phyloP scores from a whole-genome alignment of 495 filamentous ascomycete genomes.

The Rhypophila decipiens region DNA sequence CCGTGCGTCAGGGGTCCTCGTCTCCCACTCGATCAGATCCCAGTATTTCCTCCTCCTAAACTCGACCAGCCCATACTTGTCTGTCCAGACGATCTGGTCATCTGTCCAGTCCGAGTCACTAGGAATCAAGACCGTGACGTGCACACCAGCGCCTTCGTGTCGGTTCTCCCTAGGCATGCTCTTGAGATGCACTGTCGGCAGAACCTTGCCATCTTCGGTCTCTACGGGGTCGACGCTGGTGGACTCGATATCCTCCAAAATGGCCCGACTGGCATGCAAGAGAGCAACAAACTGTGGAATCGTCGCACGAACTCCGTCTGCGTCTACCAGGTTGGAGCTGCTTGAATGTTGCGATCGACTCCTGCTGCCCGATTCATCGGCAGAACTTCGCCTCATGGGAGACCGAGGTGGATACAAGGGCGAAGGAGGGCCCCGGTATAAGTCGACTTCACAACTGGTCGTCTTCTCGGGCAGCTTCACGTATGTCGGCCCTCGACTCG shows the following conservation, averaged over 20 bases:
- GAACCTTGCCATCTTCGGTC: background rate
- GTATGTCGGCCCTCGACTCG: conserved; percentile 13
- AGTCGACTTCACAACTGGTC: background rate
- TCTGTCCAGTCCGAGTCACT: conserved; percentile 18
- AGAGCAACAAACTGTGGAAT: conserved; percentile 23
- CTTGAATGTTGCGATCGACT: background rate
- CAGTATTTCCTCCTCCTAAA: conserved; percentile 15
- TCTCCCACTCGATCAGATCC: conserved; percentile 13
- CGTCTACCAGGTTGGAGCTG: conserved; percentile 6
- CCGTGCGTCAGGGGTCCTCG: background rate
- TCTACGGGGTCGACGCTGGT: background rate
- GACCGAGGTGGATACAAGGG: background rate
- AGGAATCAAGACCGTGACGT: conserved; percentile 19
- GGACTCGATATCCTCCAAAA: conserved; percentile 16
- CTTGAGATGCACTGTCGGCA: conserved; percentile 8
- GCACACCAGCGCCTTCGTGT: conserved; percentile 16
- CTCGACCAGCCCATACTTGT: conserved; percentile 10
- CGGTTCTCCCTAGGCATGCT: conserved; percentile 8
- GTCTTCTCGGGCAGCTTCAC: conserved; percentile 1
- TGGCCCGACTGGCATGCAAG: conserved; percentile 13
- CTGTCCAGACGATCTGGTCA: conserved; percentile 20
- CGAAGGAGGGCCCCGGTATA: background rate
- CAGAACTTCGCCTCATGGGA: background rate
- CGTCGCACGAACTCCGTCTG: conserved; percentile 17
- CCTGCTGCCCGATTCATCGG: background rate